Percentiles rank a stretch among this genome's conserved stretches.
phyloP scores from a whole-genome alignment of 345 rosid genomes.

The Citrus medica region DNA sequence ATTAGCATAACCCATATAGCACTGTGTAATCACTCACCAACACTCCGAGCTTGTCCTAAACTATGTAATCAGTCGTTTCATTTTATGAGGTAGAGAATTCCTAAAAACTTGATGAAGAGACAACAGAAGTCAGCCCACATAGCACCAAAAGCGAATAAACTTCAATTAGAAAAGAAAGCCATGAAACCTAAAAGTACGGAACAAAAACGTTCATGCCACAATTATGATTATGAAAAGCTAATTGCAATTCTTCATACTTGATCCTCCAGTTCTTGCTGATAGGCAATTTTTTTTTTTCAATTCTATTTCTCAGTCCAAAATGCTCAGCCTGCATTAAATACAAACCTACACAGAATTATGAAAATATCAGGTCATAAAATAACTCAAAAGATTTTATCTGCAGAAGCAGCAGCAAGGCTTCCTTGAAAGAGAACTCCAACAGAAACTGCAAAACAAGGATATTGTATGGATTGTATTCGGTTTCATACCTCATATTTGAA shows the following conservation, averaged over 20 bases:
- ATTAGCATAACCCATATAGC: neutral
- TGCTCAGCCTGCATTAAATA: conserved; percentile 59
- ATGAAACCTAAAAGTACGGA: conserved; percentile 5
- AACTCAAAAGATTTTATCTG: no score
- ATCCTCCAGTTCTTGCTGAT: conserved; percentile 84
- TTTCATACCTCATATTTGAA: no score
- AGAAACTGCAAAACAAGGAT: no score
- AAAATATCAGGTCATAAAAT: no score
- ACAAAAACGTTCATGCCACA: neutral
- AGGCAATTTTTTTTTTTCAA: conserved; percentile 79
- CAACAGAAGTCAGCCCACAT: conserved; percentile 14
- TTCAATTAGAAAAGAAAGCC: neutral
- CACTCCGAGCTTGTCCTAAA: conserved; percentile 74
- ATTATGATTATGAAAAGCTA: conserved; percentile 3
- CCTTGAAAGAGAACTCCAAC: no score
- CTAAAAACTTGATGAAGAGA: conserved; percentile 53
- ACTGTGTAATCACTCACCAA: conserved; percentile 37
- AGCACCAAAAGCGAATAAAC: neutral
- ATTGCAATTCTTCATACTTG: conserved; percentile 52
- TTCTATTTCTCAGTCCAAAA: conserved; percentile 2
- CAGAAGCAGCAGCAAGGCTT: no score
- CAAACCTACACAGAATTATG: neutral
- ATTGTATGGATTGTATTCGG: no score
- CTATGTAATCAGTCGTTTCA: conserved; percentile 79
- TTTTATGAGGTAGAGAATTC: conserved; percentile 76